Evolutionary conservation across 1,284 basidiomycete species (phyloP).

Genomic region (Sphagnurus paluster): DNA sequence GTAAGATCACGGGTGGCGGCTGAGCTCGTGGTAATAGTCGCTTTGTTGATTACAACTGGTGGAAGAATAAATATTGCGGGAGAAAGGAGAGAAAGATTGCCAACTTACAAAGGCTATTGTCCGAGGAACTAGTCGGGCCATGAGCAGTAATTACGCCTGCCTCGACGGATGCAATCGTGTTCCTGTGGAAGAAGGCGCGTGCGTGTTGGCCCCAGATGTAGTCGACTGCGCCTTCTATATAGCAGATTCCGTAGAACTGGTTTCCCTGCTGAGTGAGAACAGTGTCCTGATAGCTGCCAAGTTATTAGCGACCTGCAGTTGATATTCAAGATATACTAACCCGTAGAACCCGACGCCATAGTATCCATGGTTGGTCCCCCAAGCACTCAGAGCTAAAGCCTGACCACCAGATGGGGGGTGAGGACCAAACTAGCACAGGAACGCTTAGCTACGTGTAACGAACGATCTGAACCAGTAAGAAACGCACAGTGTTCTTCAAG

Average conservation of each 20-base stretch:
- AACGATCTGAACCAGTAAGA: neutral
- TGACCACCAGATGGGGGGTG: conserved; percentile 19
- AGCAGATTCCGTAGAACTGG: conserved; percentile 31
- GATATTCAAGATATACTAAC: conserved; percentile 6
- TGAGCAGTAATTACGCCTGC: conserved; percentile 31
- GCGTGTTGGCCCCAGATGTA: conserved; percentile 34
- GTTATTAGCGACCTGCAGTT: neutral
- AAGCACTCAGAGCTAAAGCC: conserved; percentile 29
- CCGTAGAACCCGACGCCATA: conserved; percentile 25
- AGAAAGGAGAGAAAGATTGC: neutral
- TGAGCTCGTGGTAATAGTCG: conserved; percentile 12
- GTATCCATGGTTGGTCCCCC: conserved; percentile 26
- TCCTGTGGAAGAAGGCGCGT: conserved; percentile 30
- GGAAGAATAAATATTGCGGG: neutral
- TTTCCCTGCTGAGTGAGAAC: conserved; percentile 30
- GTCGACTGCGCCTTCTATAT: conserved; percentile 37
- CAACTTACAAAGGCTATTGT: conserved; percentile 17
- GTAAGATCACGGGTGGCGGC: conserved; percentile 7
- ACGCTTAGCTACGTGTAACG: too few relatives aligned
- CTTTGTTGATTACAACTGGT: conserved; percentile 27
- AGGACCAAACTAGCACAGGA: conserved; percentile 4
- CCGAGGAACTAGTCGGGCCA: conserved; percentile 21
- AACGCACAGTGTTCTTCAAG: conserved; percentile 24
- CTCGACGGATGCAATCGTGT: conserved; percentile 29
- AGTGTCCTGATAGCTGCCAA: conserved; percentile 30